Evolutionary conservation across 305 asterid genomes (phyloP), one percentile per base, ranked within the genome.

Genomic region (Salvia sclarea): DNA sequence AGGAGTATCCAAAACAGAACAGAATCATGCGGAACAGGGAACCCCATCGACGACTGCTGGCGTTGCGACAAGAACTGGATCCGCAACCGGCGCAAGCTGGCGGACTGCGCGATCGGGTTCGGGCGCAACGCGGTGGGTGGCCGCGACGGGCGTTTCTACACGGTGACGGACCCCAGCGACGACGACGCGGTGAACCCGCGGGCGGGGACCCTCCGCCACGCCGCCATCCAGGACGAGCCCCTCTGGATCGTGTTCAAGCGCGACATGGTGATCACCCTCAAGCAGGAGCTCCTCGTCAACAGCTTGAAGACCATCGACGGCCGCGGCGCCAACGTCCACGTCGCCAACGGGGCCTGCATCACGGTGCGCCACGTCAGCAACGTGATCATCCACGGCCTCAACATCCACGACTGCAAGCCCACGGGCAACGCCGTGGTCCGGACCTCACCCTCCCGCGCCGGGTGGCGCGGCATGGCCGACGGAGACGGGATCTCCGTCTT

Each of bases 261-360:
- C 2, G 91, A 84, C 82, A 90, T 87, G 96, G 86, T 84, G 30
- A 87, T 90, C 45, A 79, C 79, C 0, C 78, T 87, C 1, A 87
- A 81, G 74, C 93, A 84, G 43, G 96, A 90, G 50, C 82, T 90
- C 8, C 75, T 90, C 54, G 79, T 90, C 84, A 87, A 81, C 76
- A 87, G 93, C 73, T 85, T 90, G 80, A 90, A 90, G 75, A 90
- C 95, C n/a, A 84, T 87, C 47, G 96, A 90, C 48, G 97, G 75
- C 1, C 86, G 95, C 6, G 97, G 97, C 3, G 84, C 66, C 60
- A 74, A 84, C 43, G 95, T 88, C 47, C 93, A 90, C 79, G 79
- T 88, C 12, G 95, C 95, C 8, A 33, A 75, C 35, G 93, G 93
- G 11, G 95, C 82, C 0, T 86, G 97, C 71, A 55, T 90, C 0